These are phyloP conservation scores for Inga leiocalycina DNA, from an alignment of 306 rosid species.

Conservation along the genomic window DNA sequence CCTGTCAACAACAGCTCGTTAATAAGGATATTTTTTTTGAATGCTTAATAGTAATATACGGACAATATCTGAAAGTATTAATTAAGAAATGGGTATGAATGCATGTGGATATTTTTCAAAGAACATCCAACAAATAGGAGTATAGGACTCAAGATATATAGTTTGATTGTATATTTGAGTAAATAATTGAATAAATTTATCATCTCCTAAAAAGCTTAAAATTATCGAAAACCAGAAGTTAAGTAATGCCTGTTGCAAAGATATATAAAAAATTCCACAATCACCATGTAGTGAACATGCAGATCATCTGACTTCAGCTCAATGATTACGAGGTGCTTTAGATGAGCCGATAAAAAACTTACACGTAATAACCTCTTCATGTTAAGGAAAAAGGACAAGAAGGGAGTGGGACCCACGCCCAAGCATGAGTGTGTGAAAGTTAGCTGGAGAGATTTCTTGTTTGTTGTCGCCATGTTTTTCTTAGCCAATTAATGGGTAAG, in stretches of 20 bases:
- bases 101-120: too few species aligned
- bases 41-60: too few species aligned
- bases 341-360: neutral
- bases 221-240: neutral
- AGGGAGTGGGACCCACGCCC: constrained; percentile 29
- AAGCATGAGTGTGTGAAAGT: constrained; percentile 23
- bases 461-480: neutral
- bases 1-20: too few species aligned
- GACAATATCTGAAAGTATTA: too few species aligned
- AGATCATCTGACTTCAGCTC: neutral
- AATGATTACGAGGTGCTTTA: neutral
- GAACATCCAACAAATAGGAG: too few species aligned
- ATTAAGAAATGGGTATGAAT: too few species aligned
- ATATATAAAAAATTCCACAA: neutral
- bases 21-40: too few species aligned
- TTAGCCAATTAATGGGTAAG: constrained; percentile 7
- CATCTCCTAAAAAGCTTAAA: neutral
- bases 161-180: too few species aligned
- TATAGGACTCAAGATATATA: too few species aligned
- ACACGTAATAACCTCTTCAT: neutral
- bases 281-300: neutral
- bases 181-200: too few species aligned
- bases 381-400: constrained; percentile 12
- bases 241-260: too few species aligned
- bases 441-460: neutral